Evolutionary conservation across 495 filamentous ascomycete species (phyloP), one percentile per base, ranked within the genome.

Genomic region (Delitschia confertaspora): DNA sequence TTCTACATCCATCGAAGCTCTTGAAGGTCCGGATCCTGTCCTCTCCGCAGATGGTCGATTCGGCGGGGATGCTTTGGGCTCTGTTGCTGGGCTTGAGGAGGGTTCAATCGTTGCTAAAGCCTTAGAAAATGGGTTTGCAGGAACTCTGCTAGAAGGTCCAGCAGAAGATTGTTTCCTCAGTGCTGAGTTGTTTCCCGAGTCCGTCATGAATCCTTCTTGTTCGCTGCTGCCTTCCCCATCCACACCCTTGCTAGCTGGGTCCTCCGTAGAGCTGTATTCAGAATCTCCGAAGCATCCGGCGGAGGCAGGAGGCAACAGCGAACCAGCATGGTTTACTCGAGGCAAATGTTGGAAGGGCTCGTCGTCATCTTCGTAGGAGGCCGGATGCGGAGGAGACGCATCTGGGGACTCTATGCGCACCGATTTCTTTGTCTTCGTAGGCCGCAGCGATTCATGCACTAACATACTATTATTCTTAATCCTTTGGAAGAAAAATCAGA

Each of bases 41-140:
- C 34, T 51, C 35, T 42, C 45, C 44, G 47, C 23, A 35, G 47
- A 16, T 11, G 38, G 17, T 42, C 42, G 42, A 45, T 56, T 42
- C 51, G 26, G 20, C 13, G 35, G 14, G 24, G 38, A 10, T 2
- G 16, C n/a, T 26, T 42, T 29, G n/a, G n/a, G n/a, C n/a, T n/a
- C n/a, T n/a, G n/a, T n/a, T n/a, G n/a, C n/a, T n/a, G n/a, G n/a
- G n/a, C n/a, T n/a, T 18, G 18, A 17, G 6, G 38, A 38, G 7
- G 54, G 54, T 33, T 64, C 61, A 21, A 54, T 59, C 16, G 59
- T 59, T 6, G 59, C 61, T 33, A 64, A 24, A 11, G 61, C 62
- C 46, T 36, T 56, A 33, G 55, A 53, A 37, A 64, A 64, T 2
- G 61, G 61, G 33, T 64, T 64, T 20, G 17, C 38, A 17, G 45